Percentiles rank a stretch among this genome's conserved stretches.
Evolutionary conservation across 768 basidiomycete species (phyloP).

Genomic region (Boletus reticuloceps): DNA sequence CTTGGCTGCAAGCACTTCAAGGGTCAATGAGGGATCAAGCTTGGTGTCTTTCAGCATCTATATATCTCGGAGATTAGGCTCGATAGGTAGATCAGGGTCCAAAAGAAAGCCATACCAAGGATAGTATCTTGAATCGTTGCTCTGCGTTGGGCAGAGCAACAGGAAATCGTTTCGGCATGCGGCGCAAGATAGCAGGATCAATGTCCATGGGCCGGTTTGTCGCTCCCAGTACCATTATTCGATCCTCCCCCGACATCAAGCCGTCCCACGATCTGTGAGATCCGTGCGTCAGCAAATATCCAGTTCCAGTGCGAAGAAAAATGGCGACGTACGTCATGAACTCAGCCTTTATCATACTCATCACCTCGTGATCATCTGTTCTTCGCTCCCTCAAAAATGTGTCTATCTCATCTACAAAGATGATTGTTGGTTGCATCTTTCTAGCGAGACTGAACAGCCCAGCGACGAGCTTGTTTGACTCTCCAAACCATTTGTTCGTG

Average conservation of each 20-base stretch:
- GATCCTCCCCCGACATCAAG: slow-evolving; percentile 71
- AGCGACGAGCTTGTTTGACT: slow-evolving; percentile 93
- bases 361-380: slow-evolving; percentile 92
- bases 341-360: slow-evolving; percentile 97
- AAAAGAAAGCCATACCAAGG: slow-evolving; percentile 49
- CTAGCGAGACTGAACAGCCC: slow-evolving; percentile 91
- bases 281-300: neutral
- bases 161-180: slow-evolving; percentile 98
- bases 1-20: slow-evolving; percentile 60
- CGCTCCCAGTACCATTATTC: slow-evolving; percentile 89
- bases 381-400: slow-evolving; percentile 88
- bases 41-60: slow-evolving; percentile 86
- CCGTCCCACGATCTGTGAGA: slow-evolving; percentile 87
- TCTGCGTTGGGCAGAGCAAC: slow-evolving; percentile 74
- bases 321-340: slow-evolving; percentile 74
- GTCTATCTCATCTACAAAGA: slow-evolving; percentile 99
- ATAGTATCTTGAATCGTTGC: slow-evolving; percentile 83
- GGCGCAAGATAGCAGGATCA: slow-evolving; percentile 80
- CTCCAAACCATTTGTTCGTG: slow-evolving; percentile 84
- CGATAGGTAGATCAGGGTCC: neutral
- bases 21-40: slow-evolving; percentile 58
- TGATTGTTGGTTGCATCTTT: slow-evolving; percentile 93
- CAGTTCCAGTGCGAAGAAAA: neutral
- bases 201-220: slow-evolving; percentile 95
- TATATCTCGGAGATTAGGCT: neutral